Evolutionary conservation across 2,329 filamentous ascomycete genomes (phyloP).

Genomic region (Epichloe uncinata): DNA sequence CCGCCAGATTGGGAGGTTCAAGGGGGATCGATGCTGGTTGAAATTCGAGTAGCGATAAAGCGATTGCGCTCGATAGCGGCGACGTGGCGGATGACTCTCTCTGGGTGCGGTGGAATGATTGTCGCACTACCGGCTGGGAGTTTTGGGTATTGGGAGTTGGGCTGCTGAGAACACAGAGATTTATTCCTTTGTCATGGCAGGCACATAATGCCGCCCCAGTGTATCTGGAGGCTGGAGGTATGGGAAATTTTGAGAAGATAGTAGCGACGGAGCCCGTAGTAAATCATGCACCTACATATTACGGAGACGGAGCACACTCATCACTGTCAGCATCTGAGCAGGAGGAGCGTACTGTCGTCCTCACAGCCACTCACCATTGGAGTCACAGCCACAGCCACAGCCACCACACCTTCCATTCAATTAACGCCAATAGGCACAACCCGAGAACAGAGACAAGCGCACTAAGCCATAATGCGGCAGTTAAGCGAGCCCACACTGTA

Average conservation of each 20-base stretch:
- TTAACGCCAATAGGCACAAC: conserved; percentile 10
- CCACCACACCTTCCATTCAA: conserved; percentile 7
- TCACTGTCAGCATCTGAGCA: background rate
- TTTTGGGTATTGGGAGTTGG: background rate
- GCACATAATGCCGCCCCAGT: background rate
- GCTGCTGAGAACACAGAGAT: background rate
- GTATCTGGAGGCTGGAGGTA: background rate
- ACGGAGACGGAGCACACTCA: no score
- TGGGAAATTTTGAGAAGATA: background rate
- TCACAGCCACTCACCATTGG: background rate
- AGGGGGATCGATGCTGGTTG: background rate
- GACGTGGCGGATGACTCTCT: conserved; percentile 1
- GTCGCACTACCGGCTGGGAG: background rate
- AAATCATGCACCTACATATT: no score
- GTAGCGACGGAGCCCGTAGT: background rate
- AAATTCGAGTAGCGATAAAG: background rate
- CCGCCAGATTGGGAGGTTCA: background rate
- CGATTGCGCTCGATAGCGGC: background rate
- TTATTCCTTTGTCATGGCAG: conserved; percentile 6
- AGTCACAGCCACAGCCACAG: background rate
- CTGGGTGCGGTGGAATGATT: background rate
- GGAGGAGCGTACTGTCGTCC: background rate
- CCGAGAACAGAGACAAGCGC: conserved; percentile 3
- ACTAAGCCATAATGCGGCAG: conserved; percentile 17
- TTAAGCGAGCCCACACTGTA: conserved; percentile 31